phyloP scores from a whole-genome alignment of 805 yeast genomes.

The Vanderwaltozyma polyspora region DNA sequence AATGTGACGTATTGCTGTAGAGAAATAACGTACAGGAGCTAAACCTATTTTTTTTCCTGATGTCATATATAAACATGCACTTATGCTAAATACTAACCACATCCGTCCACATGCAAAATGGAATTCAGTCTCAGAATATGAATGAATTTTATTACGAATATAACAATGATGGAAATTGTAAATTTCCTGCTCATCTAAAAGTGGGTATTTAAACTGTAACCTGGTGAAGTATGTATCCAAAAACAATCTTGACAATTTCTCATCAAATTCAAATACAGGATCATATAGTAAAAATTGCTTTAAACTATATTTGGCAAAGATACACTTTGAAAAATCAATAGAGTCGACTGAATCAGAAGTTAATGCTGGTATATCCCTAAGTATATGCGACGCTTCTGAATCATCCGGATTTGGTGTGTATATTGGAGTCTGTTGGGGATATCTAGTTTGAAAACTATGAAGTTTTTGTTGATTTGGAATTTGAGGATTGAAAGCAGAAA shows the following conservation, averaged over 20 bases:
- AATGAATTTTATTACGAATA: slow-evolving; percentile 32
- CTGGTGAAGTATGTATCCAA: slow-evolving; percentile 43
- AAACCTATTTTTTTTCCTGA: slow-evolving; percentile 47
- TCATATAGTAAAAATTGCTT: slow-evolving; percentile 35
- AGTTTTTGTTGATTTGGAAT: not conserved
- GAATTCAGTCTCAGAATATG: slow-evolving; percentile 27
- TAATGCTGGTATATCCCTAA: slow-evolving; percentile 7
- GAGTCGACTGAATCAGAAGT: slow-evolving; percentile 27
- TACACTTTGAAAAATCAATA: slow-evolving; percentile 30
- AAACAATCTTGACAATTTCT: slow-evolving; percentile 36
- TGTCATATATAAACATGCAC: slow-evolving; percentile 41
- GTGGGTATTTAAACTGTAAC: slow-evolving; percentile 46
- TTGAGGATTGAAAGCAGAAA: not conserved
- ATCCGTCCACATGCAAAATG: slow-evolving; percentile 44
- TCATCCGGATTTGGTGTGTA: slow-evolving; percentile 1
- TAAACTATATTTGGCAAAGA: slow-evolving; percentile 37
- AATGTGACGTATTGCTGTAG: slow-evolving; percentile 48
- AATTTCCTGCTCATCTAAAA: slow-evolving; percentile 43
- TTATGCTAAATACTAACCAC: slow-evolving; percentile 44
- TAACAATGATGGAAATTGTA: slow-evolving; percentile 40
- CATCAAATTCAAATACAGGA: slow-evolving; percentile 44
- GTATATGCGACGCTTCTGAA: not conserved
- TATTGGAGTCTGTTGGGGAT: not conserved
- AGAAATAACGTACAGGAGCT: slow-evolving; percentile 43
- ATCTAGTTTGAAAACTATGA: not conserved